These are phyloP conservation scores for Fusarium goolgardi DNA, from an alignment of 2,329 filamentous ascomycete genomes.

Conservation along the genomic window DNA sequence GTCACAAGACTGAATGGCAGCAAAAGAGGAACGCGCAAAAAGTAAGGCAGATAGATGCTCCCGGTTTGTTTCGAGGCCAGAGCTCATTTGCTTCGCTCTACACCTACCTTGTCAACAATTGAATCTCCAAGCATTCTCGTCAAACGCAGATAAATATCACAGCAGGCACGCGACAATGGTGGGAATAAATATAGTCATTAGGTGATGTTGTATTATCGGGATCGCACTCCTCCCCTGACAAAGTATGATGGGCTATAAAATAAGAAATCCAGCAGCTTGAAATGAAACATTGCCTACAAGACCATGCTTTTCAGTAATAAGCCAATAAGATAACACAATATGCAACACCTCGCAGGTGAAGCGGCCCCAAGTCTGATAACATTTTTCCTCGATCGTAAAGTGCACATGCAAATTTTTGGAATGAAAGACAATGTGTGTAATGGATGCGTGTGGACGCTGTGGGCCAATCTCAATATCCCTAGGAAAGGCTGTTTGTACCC, in stretches of 20 bases:
- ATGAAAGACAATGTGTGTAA: slow-evolving; percentile 31
- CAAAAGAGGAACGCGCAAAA: neutral
- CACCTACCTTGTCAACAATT: neutral
- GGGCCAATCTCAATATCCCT: slow-evolving; percentile 19
- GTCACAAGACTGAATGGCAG: no score
- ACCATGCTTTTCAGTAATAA: slow-evolving; percentile 24
- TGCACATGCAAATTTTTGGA: slow-evolving; percentile 28
- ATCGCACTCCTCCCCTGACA: neutral
- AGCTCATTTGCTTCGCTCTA: neutral
- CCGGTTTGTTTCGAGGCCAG: neutral
- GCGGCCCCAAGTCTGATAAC: slow-evolving; percentile 17
- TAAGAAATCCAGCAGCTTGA: slow-evolving; percentile 8
- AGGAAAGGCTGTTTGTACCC: slow-evolving; percentile 34
- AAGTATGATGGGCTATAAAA: slow-evolving; percentile 5
- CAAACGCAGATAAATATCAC: neutral
- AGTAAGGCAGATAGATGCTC: neutral
- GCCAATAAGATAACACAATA: slow-evolving; percentile 12
- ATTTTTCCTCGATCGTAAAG: slow-evolving; percentile 12
- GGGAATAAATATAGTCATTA: slow-evolving; percentile 4
- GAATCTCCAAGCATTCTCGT: neutral
- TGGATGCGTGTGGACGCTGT: slow-evolving; percentile 42
- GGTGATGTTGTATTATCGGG: slow-evolving; percentile 14
- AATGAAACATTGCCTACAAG: slow-evolving; percentile 7
- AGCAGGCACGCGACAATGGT: neutral
- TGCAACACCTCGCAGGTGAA: neutral